phyloP scores from a whole-genome alignment of 1,284 basidiomycete genomes.

The Ganoderma resinaceum region DNA sequence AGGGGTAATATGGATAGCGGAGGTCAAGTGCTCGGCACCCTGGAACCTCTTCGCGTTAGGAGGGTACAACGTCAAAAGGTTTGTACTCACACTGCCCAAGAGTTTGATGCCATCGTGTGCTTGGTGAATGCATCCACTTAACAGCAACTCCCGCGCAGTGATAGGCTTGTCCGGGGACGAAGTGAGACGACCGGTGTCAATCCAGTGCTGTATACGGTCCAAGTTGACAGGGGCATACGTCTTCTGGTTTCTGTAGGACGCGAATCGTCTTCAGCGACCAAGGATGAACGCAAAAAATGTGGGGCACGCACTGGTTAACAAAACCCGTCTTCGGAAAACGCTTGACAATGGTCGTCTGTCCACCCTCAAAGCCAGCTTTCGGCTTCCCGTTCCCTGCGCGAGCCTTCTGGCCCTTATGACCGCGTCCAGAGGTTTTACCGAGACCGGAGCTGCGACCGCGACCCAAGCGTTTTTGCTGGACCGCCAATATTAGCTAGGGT shows the following conservation, averaged over 20 bases:
- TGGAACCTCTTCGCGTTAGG: conserved; percentile 37
- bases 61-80: background rate
- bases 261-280: background rate
- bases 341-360: conserved; percentile 94
- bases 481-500: conserved; percentile 9
- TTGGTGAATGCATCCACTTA: conserved; percentile 89
- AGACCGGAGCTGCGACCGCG: conserved; percentile 91
- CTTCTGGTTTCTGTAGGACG: conserved; percentile 64
- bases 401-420: conserved; percentile 96
- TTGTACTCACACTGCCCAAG: conserved; percentile 74
- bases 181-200: conserved; percentile 85
- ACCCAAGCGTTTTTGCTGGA: conserved; percentile 91
- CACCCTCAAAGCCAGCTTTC: conserved; percentile 90
- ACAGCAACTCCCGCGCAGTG: conserved; percentile 85
- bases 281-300: conserved; percentile 11
- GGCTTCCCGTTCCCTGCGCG: conserved; percentile 91
- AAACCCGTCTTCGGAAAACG: conserved; percentile 95
- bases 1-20: conserved; percentile 83
- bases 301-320: conserved; percentile 79
- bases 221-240: conserved; percentile 88
- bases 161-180: conserved; percentile 85
- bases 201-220: conserved; percentile 90
- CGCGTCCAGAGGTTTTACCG: conserved; percentile 92
- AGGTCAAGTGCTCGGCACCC: conserved; percentile 73
- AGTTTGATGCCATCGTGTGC: conserved; percentile 93